Percentiles rank a stretch among this genome's conserved stretches.
Conservation (phyloP, 2,329 filamentous ascomycete species). For the Grosmannia clavigera region DNA sequence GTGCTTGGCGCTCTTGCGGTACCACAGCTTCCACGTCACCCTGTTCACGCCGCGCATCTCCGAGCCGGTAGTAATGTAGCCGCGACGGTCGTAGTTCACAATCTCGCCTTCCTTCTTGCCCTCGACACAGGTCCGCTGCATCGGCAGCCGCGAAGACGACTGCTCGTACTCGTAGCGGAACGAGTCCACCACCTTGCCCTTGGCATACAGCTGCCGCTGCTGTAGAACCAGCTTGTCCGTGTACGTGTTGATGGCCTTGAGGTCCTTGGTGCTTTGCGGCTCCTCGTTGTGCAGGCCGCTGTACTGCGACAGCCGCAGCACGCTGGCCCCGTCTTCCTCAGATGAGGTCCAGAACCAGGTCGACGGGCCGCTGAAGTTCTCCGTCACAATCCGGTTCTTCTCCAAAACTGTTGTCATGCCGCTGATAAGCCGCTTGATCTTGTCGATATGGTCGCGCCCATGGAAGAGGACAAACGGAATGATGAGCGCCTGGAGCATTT, state of each 20-base stretch:
- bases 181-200: not conserved
- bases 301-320: constrained; percentile 9
- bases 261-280: constrained; percentile 25
- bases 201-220: constrained; percentile 15
- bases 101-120: constrained; percentile 32
- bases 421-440: constrained; percentile 19
- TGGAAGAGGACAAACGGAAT: constrained; percentile 15
- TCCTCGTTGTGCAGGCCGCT: constrained; percentile 25
- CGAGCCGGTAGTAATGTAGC: constrained; percentile 38
- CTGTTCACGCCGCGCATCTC: constrained; percentile 39
- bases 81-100: constrained; percentile 38
- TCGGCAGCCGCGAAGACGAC: constrained; percentile 23
- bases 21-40: constrained; percentile 40
- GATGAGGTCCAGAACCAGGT: constrained; percentile 9
- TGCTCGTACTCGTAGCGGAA: constrained; percentile 19
- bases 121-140: constrained; percentile 31
- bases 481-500: constrained; percentile 8
- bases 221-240: constrained; percentile 30
- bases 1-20: constrained; percentile 39
- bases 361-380: constrained; percentile 8
- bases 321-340: constrained; percentile 2
- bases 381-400: constrained; percentile 8
- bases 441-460: constrained; percentile 26
- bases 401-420: constrained; percentile 9
- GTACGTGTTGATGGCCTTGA: constrained; percentile 35